A percentile compares a stretch with the other conserved stretches of the same genome.
Evolutionary conservation across 495 filamentous ascomycete genomes (phyloP).

Genomic region (Cetradonia linearis): DNA sequence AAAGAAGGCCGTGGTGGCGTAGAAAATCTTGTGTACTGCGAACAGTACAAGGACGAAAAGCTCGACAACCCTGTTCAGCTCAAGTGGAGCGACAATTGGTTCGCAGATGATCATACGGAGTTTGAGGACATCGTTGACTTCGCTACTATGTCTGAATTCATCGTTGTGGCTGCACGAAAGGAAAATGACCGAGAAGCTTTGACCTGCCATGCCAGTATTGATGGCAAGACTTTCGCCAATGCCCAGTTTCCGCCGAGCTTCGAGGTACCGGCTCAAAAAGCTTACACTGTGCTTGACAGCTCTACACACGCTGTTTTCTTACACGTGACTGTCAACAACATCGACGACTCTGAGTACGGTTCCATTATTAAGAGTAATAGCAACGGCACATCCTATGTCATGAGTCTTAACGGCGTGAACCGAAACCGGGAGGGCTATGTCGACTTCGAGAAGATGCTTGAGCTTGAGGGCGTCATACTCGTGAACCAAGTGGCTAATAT

Average conservation of each 20-base stretch:
- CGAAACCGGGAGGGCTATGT: slow-evolving; percentile 64
- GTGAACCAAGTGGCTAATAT: slow-evolving; percentile 75
- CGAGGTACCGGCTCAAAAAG: slow-evolving; percentile 60
- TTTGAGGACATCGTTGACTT: slow-evolving; percentile 69
- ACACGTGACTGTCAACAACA: slow-evolving; percentile 66
- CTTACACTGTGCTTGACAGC: slow-evolving; percentile 87
- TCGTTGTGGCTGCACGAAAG: slow-evolving; percentile 70
- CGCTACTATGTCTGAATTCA: slow-evolving; percentile 89
- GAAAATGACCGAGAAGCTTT: slow-evolving; percentile 55
- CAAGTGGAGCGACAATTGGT: slow-evolving; percentile 63
- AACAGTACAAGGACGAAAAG: slow-evolving; percentile 55
- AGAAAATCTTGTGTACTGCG: slow-evolving; percentile 69
- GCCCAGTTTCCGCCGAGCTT: slow-evolving; percentile 79
- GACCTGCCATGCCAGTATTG: slow-evolving; percentile 69
- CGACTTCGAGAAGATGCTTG: slow-evolving; percentile 92
- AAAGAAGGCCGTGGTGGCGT: slow-evolving; percentile 49
- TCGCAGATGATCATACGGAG: slow-evolving; percentile 46
- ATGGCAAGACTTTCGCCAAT: slow-evolving; percentile 70
- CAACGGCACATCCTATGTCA: slow-evolving; percentile 88
- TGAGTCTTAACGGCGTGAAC: slow-evolving; percentile 69
- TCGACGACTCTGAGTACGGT: slow-evolving; percentile 57
- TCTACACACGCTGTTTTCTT: slow-evolving; percentile 88
- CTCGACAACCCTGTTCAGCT: slow-evolving; percentile 52
- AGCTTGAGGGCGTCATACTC: slow-evolving; percentile 78
- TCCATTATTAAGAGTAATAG: slow-evolving; percentile 94